Evolutionary conservation across 78 protist genomes (phyloP), one percentile per base, ranked within the genome.

Genomic region (Polysphondylium violaceum): DNA sequence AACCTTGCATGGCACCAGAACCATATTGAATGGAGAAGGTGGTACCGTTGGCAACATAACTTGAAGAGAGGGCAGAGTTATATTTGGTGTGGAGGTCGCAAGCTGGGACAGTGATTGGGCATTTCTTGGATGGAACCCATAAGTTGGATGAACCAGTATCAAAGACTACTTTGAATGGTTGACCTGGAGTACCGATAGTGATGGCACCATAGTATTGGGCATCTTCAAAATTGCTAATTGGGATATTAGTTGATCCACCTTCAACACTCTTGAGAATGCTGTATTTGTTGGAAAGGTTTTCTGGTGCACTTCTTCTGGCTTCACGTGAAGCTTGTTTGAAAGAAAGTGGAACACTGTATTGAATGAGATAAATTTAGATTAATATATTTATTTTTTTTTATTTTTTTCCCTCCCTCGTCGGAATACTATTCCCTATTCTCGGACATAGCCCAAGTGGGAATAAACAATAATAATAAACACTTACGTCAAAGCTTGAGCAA

Each of bases 131-230:
- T 76, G 95, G 95, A 27, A 92, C 51, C 98, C 99, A 98, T 87
- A 98, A 92, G 94, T 98, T 98, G 74, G 98, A 95, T 58, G 97
- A 94, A 56, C 99, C 99, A 7, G 99, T 98, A 94, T 98, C 99
- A 74, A 94, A 96, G 75, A 98, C 86, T 41, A 97, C 98, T 77
- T 86, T 35, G 96, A 98, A 98, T 25, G 16, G 9, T 92, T 98
- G 99, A 27, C 92, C 91, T 36, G 99, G 99, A 27, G 99, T 96
- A 61, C 99, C 99, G 56, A 98, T 95, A 60, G 92, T 23, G 83
- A 98, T 86, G 55, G 76, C 93, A 43, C 99, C 99, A 76, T 78
- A 97, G 96, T 97, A 98, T 93, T 98, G 98, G 36, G 99, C 97
- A 83, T 83, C 91, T 59, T 83, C 91, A 59, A 64, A 83, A 59